Base-by-base conservation (phyloP, 148 eudicot species). In the Heliosperma pusillum region DNA sequence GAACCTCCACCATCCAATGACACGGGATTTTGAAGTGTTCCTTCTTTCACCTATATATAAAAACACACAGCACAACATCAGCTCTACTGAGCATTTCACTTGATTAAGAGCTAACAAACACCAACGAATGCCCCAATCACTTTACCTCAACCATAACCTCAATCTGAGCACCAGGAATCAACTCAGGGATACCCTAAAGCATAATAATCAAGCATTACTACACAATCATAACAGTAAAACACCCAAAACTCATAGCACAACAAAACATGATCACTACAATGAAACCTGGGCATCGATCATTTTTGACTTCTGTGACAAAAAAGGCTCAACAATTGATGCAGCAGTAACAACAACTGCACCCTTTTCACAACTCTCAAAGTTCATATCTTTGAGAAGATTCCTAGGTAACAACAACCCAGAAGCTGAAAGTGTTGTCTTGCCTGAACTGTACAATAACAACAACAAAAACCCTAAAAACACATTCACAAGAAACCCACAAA, bases 321-420 rank as follows among this genome's bases (percentile, higher is more conserved):
- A 94, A 29, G 98, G 98, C 83, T 89, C 97, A 69, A 94, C 56
- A 47, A 88, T 82, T 78, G 98, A 94, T 26, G 98, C 97, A 86
- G 88, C 96, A 29, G 97, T 88, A 62, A 90, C 77, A 60, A 94
- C 86, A 58, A 90, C 66, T 21, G 84, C 86, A 33, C 80, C 75
- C 62, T 63, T 75, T 36, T 27, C 63, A 78, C 78, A 45, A 19
- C 27, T 63, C 30, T 64, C 76, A 36, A 79, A 58, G 21, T 73
- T 36, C 66, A 66, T 29, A 78, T 56, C 70, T 57, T 72, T 57
- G 33, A 22, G 27, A 26, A 82, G 73, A 72, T 82, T 82, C 78
- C 71, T 77, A 60, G 98, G 97, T 60, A 94, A 73, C 60, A 89
- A 30, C 77, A 90, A 80, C 74, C 98, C 98, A 25, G 98, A 94